phyloP scores from a whole-genome alignment of 805 yeast genomes.

The Metschnikowia gelsemii region DNA sequence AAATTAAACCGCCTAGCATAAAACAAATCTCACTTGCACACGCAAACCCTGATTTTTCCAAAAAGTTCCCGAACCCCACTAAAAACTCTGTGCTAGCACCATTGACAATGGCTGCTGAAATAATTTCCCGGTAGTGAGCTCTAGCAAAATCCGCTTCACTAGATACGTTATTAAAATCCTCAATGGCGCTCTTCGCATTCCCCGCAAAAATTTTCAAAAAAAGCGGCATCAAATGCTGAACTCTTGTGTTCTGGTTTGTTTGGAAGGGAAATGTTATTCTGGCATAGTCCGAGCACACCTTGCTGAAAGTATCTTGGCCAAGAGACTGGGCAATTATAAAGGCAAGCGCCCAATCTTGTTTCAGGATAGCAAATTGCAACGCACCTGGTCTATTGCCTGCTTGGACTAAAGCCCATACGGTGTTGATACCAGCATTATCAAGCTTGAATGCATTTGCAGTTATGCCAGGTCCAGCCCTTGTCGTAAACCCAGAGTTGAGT shows the following conservation, averaged over 20 bases:
- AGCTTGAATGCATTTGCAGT: constrained; percentile 43
- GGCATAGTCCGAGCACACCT: constrained; percentile 57
- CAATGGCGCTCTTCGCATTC: constrained; percentile 51
- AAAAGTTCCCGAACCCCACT: constrained; percentile 50
- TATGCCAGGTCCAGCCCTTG: constrained; percentile 10
- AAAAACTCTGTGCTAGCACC: constrained; percentile 42
- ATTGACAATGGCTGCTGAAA: constrained; percentile 39
- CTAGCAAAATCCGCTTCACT: constrained; percentile 49
- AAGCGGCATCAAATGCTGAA: constrained; percentile 49
- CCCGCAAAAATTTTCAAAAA: constrained; percentile 67
- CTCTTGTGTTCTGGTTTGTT: constrained; percentile 37
- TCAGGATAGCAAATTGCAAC: constrained; percentile 55
- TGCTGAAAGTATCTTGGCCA: constrained; percentile 60
- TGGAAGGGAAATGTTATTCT: constrained; percentile 45
- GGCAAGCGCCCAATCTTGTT: constrained; percentile 76
- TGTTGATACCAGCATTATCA: constrained; percentile 37
- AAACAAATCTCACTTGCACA: constrained; percentile 47
- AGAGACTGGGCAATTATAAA: constrained; percentile 65
- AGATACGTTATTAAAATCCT: constrained; percentile 44
- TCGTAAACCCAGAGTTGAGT: constrained; percentile 5
- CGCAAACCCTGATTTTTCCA: constrained; percentile 30
- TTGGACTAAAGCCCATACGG: constrained; percentile 43
- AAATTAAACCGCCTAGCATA: constrained; percentile 47
- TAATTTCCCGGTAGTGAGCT: constrained; percentile 51
- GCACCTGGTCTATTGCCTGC: constrained; percentile 70